Evolutionary conservation across 2,329 filamentous ascomycete genomes (phyloP).

Genomic region (Endoconidiophora polonica): DNA sequence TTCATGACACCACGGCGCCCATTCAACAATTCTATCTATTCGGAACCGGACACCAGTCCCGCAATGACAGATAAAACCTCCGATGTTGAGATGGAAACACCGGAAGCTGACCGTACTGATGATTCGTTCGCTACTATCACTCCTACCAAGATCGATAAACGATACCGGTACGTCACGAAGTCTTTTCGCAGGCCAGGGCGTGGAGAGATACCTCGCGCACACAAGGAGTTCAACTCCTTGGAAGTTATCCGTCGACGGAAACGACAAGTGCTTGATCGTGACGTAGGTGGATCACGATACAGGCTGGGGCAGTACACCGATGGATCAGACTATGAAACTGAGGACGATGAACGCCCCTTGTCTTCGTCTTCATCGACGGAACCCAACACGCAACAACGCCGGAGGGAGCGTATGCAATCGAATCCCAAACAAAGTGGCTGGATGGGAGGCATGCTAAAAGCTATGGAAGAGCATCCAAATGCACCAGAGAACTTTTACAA

Average conservation of each 20-base stretch:
- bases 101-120: conserved; percentile 11
- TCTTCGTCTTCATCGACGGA: conserved; percentile 5
- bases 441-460: conserved; percentile 29
- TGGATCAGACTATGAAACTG: conserved; percentile 33
- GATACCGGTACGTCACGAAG: conserved; percentile 26
- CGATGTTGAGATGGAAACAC: conserved; percentile 24
- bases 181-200: conserved; percentile 34
- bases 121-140: conserved; percentile 23
- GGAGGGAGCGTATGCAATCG: conserved; percentile 11
- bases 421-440: conserved; percentile 18
- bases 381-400: conserved; percentile 14
- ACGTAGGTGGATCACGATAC: conserved; percentile 33
- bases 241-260: conserved; percentile 38
- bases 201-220: conserved; percentile 43
- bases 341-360: conserved; percentile 20
- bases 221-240: conserved; percentile 22
- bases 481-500: conserved; percentile 41
- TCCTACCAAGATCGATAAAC: conserved; percentile 30
- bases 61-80: conserved; percentile 39
- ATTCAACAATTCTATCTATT: conserved; percentile 34
- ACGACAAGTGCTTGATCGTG: conserved; percentile 32
- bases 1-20: conserved; percentile 47
- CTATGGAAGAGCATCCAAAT: conserved; percentile 39
- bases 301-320: conserved; percentile 21
- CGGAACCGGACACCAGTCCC: conserved; percentile 45